Percentiles rank a stretch among this genome's conserved stretches.
These are phyloP conservation scores for Clonostachys byssicola DNA, from an alignment of 2,329 filamentous ascomycete genomes.

Conservation along the genomic window DNA sequence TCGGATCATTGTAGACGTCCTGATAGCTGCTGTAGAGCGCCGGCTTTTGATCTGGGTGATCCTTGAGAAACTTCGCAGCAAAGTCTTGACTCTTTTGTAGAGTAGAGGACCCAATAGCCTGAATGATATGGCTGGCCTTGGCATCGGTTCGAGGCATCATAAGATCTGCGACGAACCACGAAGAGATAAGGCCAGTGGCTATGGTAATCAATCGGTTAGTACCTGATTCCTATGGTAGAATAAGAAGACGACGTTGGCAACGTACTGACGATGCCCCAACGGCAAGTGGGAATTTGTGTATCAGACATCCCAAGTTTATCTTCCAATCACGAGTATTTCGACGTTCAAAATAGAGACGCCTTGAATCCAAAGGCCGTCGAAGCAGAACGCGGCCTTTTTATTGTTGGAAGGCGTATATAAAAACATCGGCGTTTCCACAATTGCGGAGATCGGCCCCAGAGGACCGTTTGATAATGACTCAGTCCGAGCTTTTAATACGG, in stretches of 20 bases:
- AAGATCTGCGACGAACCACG: conserved; percentile 38
- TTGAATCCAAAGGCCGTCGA: too few relatives aligned
- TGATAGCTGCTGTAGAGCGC: conserved; percentile 31
- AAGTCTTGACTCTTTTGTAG: conserved; percentile 21
- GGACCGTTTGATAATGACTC: too few relatives aligned
- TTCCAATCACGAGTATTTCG: too few relatives aligned
- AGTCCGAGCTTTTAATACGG: too few relatives aligned
- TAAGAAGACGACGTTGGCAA: neutral
- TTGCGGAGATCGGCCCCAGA: too few relatives aligned
- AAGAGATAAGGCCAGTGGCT: conserved; percentile 34
- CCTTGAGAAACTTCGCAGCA: neutral
- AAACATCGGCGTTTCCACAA: too few relatives aligned
- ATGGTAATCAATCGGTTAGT: too few relatives aligned
- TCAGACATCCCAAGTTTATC: too few relatives aligned
- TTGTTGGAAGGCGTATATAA: too few relatives aligned
- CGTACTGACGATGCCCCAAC: conserved; percentile 26
- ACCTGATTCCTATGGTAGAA: too few relatives aligned
- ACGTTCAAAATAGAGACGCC: too few relatives aligned
- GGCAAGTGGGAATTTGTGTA: conserved; percentile 12
- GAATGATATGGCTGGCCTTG: conserved; percentile 31
- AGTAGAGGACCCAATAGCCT: conserved; percentile 34
- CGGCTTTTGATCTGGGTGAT: conserved; percentile 8
- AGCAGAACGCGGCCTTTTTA: too few relatives aligned
- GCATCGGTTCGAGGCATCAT: conserved; percentile 24
- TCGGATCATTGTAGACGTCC: conserved; percentile 29